A percentile compares a stretch with the other conserved stretches of the same genome.
These are phyloP conservation scores for Uronychia binucleata DNA, from an alignment of 73 alveolate species.

Conservation along the genomic window DNA sequence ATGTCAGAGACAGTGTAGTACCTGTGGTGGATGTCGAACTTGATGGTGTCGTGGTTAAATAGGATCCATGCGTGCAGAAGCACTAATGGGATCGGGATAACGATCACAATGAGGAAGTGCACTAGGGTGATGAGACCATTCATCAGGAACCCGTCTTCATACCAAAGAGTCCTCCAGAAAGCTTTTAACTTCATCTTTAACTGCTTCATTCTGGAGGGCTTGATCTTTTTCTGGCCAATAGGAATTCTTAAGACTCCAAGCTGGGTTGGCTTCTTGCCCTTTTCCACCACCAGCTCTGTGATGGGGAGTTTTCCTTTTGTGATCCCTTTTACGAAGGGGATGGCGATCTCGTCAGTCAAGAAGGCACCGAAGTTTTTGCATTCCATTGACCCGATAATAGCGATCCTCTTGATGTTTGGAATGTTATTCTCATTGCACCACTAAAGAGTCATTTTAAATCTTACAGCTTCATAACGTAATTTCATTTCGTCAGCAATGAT, in stretches of 20 bases:
- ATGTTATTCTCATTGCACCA: conserved; percentile 8
- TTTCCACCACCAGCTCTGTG: neutral
- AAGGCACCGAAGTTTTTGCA: conserved; percentile 10
- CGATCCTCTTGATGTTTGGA: neutral
- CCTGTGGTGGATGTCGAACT: no score
- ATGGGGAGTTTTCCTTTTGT: neutral
- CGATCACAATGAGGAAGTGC: neutral
- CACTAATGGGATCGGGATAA: neutral
- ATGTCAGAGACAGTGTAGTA: no score
- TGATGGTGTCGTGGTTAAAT: no score
- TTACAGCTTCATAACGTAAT: conserved; percentile 1
- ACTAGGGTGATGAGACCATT: neutral
- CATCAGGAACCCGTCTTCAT: neutral
- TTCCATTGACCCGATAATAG: conserved; percentile 13
- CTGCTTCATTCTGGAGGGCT: no score
- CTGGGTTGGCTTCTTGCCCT: neutral
- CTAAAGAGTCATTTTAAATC: no score
- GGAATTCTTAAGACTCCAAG: no score
- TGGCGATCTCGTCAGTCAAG: neutral
- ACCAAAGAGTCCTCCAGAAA: neutral
- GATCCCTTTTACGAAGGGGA: conserved; percentile 17
- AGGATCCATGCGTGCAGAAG: no score
- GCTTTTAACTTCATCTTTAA: neutral
- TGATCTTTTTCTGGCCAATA: no score
- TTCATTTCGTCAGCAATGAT: conserved; percentile 9